A percentile compares a stretch with the other conserved stretches of the same genome.
phyloP scores from a whole-genome alignment of 371 early-diverging fungal species.

The Mucor circinelloides region DNA sequence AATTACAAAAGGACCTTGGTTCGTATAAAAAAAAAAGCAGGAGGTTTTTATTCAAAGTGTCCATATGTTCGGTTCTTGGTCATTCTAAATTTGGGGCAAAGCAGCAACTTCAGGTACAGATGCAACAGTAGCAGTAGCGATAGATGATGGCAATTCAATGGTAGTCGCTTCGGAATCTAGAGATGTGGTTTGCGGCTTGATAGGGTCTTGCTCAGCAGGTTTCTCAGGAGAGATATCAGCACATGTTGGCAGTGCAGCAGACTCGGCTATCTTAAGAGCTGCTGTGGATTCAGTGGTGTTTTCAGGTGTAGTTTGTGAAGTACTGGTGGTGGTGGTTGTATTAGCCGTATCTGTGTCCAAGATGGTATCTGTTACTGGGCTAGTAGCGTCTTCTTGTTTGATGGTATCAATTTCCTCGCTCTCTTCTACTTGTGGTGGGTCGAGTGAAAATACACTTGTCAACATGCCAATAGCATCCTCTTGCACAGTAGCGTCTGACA shows the following conservation, averaged over 20 bases:
- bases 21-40: too few species aligned
- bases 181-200: neutral
- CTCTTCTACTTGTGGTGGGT: neutral
- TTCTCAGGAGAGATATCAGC: neutral
- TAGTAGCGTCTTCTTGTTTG: neutral
- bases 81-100: neutral
- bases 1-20: too few species aligned
- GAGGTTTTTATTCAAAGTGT: neutral
- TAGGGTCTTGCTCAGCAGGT: neutral
- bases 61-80: too few species aligned
- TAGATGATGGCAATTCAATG: too few species aligned
- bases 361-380: neutral
- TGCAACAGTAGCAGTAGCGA: too few species aligned
- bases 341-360: neutral
- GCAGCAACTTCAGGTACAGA: neutral
- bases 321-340: neutral
- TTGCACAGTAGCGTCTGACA: neutral
- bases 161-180: too few species aligned
- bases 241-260: neutral
- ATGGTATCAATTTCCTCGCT: neutral
- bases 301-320: neutral
- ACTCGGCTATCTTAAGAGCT: neutral
- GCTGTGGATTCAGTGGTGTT: neutral
- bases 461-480: neutral
- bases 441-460: neutral